Base-by-base conservation (phyloP, 805 yeast species). In the Sugiyamaella smithiae region DNA sequence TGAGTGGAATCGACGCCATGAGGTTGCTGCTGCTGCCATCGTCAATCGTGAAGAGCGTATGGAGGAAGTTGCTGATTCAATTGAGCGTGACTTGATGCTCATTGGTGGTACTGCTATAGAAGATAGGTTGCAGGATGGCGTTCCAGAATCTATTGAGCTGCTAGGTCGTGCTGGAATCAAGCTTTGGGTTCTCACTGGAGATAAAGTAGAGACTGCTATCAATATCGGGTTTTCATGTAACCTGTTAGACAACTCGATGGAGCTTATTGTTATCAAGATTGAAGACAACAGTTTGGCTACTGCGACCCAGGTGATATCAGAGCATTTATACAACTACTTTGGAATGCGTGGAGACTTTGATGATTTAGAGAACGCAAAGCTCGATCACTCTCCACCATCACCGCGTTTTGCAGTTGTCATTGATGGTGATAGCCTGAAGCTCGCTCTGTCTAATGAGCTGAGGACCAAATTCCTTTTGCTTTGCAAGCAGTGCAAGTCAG, bases 101-200 rank as follows among this genome's bases (percentile, higher is more conserved):
- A 66, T 85, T 42, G 95, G 95, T 14, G 89, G 90, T 14, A 85
- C 95, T 17, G 95, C 91, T 5, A 85, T 85, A 59, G 95, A 85
- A 62, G 95, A 85, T 61, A 68, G 87, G 50, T 71, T 85, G 35
- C 95, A 85, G 65, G 83, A 81, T 46, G 91, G 91, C 52, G 95
- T 85, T 12, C 91, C 93, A 1, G 81, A 80, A 48, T 73, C 91
- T 1, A 86, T 85, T 58, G 80, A 83, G 11, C 66, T 82, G 42
- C 72, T 86, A 44, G 80, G 81, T 7, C 73, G 77, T 36, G 95
- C 90, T 0, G 95, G 95, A 37, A 81, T 85, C 56, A 85, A 85
- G 66, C 72, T 86, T 32, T 85, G 95, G 95, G 93, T 85, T 43
- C 70, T 85, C 24, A 85, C 95, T 9, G 95, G 95, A 56, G 95